Evolutionary conservation across 1,284 basidiomycete species (phyloP), one percentile per base, ranked within the genome.

Genomic region (Porodaedalea pini): DNA sequence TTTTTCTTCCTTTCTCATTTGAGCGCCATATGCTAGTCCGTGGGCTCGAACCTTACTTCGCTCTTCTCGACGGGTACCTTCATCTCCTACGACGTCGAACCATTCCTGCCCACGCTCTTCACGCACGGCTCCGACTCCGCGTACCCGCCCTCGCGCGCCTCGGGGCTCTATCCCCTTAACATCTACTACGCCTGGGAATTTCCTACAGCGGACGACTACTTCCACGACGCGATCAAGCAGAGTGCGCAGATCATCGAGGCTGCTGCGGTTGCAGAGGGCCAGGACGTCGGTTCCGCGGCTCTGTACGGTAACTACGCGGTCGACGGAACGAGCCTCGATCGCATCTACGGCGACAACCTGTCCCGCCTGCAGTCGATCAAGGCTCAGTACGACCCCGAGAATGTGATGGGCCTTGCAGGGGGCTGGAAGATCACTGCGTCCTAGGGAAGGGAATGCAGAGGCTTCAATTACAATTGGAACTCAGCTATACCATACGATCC

Each of bases 221-320:
- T 83, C 62, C 67, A 73, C 11, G 62, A 72, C 7, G 75, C 75
- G 0, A 67, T 75, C 7, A 66, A 67, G 39, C 63, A 71, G 47
- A 80, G 73, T 58, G 72, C 74, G 0, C 67, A 65, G 6, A 66
- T 63, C 0, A 69, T 84, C 48, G 66, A 64, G 23, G 63, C 68
- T 13, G 70, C 75, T 15, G 76, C 76, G 0, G 55, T 74, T 8
- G 64, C 61, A 25, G 71, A 78, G 55, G 77, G 78, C n/a, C 80
- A 79, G 65, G 68, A 72, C 54, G 52, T 78, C 27, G 64, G 61
- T 0, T 63, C 70, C 21, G 75, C 74, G 0, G 66, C 75, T 2
- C 61, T 77, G 45, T 83, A 86, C 62, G 72, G 74, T 15, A 83
- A 83, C 63, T 81, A 82, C 60, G 81, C 81, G 2, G 71, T 78